Percentiles rank a stretch among this genome's conserved stretches.
phyloP scores from a whole-genome alignment of 495 filamentous ascomycete genomes.

The Platismatia glauca region DNA sequence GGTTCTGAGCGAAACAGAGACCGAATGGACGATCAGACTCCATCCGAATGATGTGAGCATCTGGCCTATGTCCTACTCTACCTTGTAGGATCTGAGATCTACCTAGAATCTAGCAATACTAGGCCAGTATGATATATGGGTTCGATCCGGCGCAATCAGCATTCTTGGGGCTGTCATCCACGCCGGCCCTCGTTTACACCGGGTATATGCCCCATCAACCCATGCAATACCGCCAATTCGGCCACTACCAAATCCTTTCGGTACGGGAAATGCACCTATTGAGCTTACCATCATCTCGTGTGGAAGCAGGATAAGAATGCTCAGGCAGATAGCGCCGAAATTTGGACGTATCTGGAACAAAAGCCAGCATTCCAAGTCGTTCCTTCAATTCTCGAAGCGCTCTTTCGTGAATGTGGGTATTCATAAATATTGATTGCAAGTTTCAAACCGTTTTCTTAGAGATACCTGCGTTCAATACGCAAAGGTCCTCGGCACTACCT shows the following conservation, averaged over 20 bases:
- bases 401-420: not conserved
- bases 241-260: slow-evolving; percentile 40
- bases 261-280: slow-evolving; percentile 35
- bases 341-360: slow-evolving; percentile 72
- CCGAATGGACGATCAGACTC: slow-evolving; percentile 18
- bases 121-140: slow-evolving; percentile 65
- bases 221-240: slow-evolving; percentile 69
- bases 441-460: not conserved
- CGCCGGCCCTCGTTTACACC: slow-evolving; percentile 41
- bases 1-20: slow-evolving; percentile 24
- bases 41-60: slow-evolving; percentile 38
- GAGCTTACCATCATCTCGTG: slow-evolving; percentile 48
- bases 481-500: not conserved
- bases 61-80: slow-evolving; percentile 2
- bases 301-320: slow-evolving; percentile 43
- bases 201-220: slow-evolving; percentile 64
- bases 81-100: slow-evolving; percentile 10
- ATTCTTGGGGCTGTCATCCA: slow-evolving; percentile 56
- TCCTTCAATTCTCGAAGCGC: not conserved
- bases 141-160: slow-evolving; percentile 55
- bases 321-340: slow-evolving; percentile 55
- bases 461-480: not conserved
- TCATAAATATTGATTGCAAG: no score
- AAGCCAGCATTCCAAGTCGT: slow-evolving; percentile 6
- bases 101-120: slow-evolving; percentile 55